phyloP scores from a whole-genome alignment of 2,329 filamentous ascomycete species.

The Tympanopsis confertula region DNA sequence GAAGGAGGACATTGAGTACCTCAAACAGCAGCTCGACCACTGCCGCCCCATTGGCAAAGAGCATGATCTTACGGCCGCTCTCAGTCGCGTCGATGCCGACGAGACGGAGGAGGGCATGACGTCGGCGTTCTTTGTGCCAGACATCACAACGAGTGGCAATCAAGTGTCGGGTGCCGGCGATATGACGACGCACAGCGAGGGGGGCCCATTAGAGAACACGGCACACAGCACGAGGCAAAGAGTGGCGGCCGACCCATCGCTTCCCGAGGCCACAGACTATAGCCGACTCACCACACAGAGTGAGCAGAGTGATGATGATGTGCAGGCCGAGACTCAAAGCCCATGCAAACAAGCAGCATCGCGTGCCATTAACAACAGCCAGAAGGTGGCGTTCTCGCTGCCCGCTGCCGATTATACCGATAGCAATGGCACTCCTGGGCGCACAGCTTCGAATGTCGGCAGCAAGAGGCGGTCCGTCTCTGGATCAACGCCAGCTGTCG shows the following conservation, averaged over 20 bases:
- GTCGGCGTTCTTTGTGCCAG: slow-evolving; percentile 44
- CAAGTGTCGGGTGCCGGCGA: slow-evolving; percentile 13
- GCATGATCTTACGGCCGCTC: slow-evolving; percentile 17
- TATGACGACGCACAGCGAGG: slow-evolving; percentile 18
- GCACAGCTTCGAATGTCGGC: slow-evolving; percentile 25
- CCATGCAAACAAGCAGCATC: slow-evolving; percentile 8
- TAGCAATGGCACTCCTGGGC: slow-evolving; percentile 14
- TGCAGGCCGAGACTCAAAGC: too few relatives aligned
- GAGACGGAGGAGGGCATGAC: slow-evolving; percentile 40
- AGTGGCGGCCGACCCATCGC: too few relatives aligned
- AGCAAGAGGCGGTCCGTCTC: slow-evolving; percentile 25
- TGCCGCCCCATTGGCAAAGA: slow-evolving; percentile 24
- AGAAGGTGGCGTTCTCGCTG: slow-evolving; percentile 29
- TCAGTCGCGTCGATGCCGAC: slow-evolving; percentile 11
- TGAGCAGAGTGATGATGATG: too few relatives aligned
- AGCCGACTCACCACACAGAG: too few relatives aligned
- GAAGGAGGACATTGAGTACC: slow-evolving; percentile 31
- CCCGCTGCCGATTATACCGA: slow-evolving; percentile 15
- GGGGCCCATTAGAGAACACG: slow-evolving; percentile 2
- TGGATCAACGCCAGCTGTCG: too few relatives aligned
- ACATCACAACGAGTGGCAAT: slow-evolving; percentile 37
- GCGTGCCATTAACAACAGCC: slow-evolving; percentile 8
- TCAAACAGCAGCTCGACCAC: slow-evolving; percentile 31
- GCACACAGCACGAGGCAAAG: too few relatives aligned
- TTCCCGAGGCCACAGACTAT: too few relatives aligned